Evolutionary conservation across 23 red algal genomes (phyloP), one percentile per base, ranked within the genome.

Genomic region (Gracilariopsis chorda): DNA sequence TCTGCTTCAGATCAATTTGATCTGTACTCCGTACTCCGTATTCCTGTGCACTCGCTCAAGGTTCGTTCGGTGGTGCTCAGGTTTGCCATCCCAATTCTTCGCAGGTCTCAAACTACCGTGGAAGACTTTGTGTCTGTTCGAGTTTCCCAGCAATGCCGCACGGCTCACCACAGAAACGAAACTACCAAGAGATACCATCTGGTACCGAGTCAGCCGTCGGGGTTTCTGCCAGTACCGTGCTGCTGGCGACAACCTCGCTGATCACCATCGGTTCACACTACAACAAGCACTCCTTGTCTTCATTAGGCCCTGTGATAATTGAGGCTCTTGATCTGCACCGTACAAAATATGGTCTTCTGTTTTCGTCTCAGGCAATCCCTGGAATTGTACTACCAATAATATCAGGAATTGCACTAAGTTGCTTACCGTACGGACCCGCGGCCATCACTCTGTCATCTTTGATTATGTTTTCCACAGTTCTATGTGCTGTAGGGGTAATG

Each of bases 251-350:
- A 4, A 73, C 67, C n/a, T 73, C 67, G 1, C 67, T 92, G 36
- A 77, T 92, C 57, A 77, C 77, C 1, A 83, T 83, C 14, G 89
- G 89, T 24, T 92, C 89, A 20, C 89, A 92, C 56, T 92, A 84
- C 51, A 76, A 65, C 28, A 73, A 84, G 41, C 89, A 92, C 51
- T 69, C 58, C 39, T 78, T 92, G 16, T 73, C 89, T 39, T 48
- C 58, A 14, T 60, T 92, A 23, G 68, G 65, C 33, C 89, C 89
- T 14, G 70, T 48, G 25, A 83, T 92, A 36, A 92, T 84, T 21
- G 2, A 51, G 13, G 23, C 27, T 2, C 79, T 92, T 11, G 48
- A 46, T 51, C 40, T 84, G 34, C 52, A 74, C 0, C 78, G 78
- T 12, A 45, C 51, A 5, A 25, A 51, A 61, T 84, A 63, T 65